Base-by-base conservation (phyloP, 257 asterid species). In the Solanum rostratum region DNA sequence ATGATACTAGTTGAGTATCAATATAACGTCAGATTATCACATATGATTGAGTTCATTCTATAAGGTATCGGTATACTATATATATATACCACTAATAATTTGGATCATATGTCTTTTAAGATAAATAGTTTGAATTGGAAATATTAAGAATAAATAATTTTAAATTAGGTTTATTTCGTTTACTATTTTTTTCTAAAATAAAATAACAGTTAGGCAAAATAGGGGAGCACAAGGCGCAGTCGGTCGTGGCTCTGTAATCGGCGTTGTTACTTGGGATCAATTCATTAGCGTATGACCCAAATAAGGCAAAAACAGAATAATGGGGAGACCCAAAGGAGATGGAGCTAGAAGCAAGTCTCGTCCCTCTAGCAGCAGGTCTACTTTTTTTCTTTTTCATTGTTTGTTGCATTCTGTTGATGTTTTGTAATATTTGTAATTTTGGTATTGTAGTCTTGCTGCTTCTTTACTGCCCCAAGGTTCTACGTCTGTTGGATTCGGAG, bases 351-450 rank as follows among this genome's bases (percentile, higher is more conserved):
- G 93, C 93, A 97, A 95, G 97, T 91, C 97, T 87, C 99, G 98
- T 85, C 97, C 99, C 84, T 95, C 99, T 69, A 97, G 98, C 94
- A 97, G 99, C 98, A 95, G 99, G 99, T 97, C 83, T 29, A 37
- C 79, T 59, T 45, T 33, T 20, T 33, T 60, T 6, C 55, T 60
- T 62, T 24, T 5, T 20, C 43, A 57, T 7, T 16, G 37, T 83
- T 46, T 65, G 3, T 69, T 69, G 53, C 50, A 68, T 19, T 19
- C 10, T 2, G 14, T 69, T 15, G 83, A 53, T 73, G 80, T 33
- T 18, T 69, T 73, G 12, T 84, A 62, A 16, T 37, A 73, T 2
- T 84, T 65, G 29, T 43, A 39, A 55, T 22, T 5, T 30, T 29
- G 22, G 24, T 57, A 45, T 63, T 86, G 88, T 93, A 97, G 99